Evolutionary conservation across 495 filamentous ascomycete species (phyloP).

Genomic region (Lasiosphaeriaceae sp.): DNA sequence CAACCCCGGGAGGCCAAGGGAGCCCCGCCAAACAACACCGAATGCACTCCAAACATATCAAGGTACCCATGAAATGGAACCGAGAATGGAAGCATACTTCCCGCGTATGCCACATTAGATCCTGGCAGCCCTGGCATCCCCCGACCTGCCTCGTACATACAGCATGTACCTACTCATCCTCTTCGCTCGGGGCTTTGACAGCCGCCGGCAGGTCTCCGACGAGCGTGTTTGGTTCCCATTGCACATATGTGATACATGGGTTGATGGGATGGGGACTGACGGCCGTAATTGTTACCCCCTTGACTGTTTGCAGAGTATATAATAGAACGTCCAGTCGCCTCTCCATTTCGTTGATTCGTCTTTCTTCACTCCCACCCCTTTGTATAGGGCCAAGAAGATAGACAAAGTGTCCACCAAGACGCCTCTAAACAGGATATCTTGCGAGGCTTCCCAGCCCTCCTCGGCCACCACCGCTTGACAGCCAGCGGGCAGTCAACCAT

Average conservation of each 20-base stretch:
- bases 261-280: no score
- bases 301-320: no score
- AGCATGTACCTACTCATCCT: no score
- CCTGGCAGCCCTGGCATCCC: slow-evolving; percentile 12
- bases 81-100: neutral
- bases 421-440: neutral
- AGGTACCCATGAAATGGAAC: neutral
- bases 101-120: slow-evolving; percentile 16
- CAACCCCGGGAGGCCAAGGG: neutral
- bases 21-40: neutral
- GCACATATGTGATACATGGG: neutral
- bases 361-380: no score
- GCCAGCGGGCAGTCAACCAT: slow-evolving; percentile 24
- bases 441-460: neutral
- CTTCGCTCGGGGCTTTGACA: slow-evolving; percentile 9
- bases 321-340: no score
- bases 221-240: slow-evolving; percentile 8
- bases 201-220: slow-evolving; percentile 15
- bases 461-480: slow-evolving; percentile 18
- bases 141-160: slow-evolving; percentile 10
- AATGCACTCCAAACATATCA: neutral
- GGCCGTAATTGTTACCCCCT: no score
- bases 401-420: neutral
- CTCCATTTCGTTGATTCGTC: no score
- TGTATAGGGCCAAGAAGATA: neutral